A percentile compares a stretch with the other conserved stretches of the same genome.
These are phyloP conservation scores for Alternaria solani DNA, from an alignment of 2,329 filamentous ascomycete genomes.

Conservation along the genomic window DNA sequence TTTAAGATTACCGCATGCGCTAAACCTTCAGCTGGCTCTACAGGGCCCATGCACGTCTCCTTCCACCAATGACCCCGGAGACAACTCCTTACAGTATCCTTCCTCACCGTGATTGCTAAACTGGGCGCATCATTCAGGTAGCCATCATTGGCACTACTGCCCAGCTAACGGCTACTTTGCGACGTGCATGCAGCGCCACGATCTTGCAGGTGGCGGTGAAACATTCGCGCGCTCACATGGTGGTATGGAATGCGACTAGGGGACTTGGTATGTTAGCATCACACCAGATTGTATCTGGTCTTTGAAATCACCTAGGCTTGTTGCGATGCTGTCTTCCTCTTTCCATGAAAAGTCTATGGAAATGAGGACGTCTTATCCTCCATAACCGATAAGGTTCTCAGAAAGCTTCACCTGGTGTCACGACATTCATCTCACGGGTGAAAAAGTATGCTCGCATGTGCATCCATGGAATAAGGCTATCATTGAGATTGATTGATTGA, in stretches of 20 bases:
- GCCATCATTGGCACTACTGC: neutral
- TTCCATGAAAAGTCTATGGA: neutral
- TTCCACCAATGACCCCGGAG: neutral
- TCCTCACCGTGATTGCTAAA: neutral
- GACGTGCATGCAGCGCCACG: neutral
- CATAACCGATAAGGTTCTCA: neutral
- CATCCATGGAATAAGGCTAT: neutral
- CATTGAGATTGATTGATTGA: neutral
- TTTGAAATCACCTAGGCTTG: neutral
- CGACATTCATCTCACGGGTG: neutral
- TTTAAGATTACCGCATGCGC: slow-evolving; percentile 1
- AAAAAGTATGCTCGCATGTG: neutral
- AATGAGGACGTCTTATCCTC: neutral
- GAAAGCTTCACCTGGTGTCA: neutral
- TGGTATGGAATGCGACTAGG: neutral
- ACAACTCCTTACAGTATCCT: neutral
- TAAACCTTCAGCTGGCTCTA: slow-evolving; percentile 7
- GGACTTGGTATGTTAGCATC: neutral
- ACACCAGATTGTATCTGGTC: neutral
- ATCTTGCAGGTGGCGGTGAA: neutral
- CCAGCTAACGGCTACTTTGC: neutral
- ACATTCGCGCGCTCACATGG: neutral
- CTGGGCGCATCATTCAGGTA: neutral
- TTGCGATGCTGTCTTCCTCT: neutral
- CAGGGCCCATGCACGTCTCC: neutral